Conservation (phyloP, 1,284 basidiomycete genomes). For the Somion occarium region DNA sequence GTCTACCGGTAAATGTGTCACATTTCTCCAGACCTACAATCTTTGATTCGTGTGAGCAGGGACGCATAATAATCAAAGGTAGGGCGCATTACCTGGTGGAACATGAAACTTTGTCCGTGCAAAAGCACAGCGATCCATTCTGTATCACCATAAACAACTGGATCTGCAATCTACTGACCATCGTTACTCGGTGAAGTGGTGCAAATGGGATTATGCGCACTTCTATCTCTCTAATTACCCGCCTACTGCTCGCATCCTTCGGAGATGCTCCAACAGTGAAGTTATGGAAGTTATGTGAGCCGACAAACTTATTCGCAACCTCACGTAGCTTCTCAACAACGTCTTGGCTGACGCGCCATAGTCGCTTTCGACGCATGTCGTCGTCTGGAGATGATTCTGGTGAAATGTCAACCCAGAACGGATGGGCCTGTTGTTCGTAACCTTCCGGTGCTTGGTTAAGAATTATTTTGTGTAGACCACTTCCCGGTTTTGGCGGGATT, state of each 20-base stretch:
- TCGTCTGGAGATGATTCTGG: slow-evolving; percentile 40
- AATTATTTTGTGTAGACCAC: slow-evolving; percentile 53
- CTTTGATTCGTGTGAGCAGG: too few relatives aligned
- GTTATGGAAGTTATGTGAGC: slow-evolving; percentile 95
- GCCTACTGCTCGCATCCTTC: slow-evolving; percentile 74
- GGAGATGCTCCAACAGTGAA: slow-evolving; percentile 91
- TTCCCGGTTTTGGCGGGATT: slow-evolving; percentile 83
- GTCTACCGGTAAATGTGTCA: background rate
- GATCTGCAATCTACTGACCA: slow-evolving; percentile 60
- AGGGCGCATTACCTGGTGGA: slow-evolving; percentile 96
- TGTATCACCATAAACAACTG: slow-evolving; percentile 81
- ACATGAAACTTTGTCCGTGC: slow-evolving; percentile 98
- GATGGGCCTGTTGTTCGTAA: slow-evolving; percentile 19
- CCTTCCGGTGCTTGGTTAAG: slow-evolving; percentile 20
- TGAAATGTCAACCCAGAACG: slow-evolving; percentile 44
- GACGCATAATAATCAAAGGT: too few relatives aligned
- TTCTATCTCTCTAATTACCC: slow-evolving; percentile 84
- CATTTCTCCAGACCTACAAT: slow-evolving; percentile 20
- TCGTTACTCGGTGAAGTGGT: background rate
- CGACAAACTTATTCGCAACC: slow-evolving; percentile 65
- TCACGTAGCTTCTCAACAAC: slow-evolving; percentile 55
- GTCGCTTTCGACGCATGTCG: slow-evolving; percentile 58
- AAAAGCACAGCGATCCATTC: slow-evolving; percentile 96
- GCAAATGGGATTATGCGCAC: slow-evolving; percentile 36
- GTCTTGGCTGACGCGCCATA: slow-evolving; percentile 58